These are phyloP conservation scores for Tylopilus sp. DNA, from an alignment of 1,284 basidiomycete species.

Conservation along the genomic window DNA sequence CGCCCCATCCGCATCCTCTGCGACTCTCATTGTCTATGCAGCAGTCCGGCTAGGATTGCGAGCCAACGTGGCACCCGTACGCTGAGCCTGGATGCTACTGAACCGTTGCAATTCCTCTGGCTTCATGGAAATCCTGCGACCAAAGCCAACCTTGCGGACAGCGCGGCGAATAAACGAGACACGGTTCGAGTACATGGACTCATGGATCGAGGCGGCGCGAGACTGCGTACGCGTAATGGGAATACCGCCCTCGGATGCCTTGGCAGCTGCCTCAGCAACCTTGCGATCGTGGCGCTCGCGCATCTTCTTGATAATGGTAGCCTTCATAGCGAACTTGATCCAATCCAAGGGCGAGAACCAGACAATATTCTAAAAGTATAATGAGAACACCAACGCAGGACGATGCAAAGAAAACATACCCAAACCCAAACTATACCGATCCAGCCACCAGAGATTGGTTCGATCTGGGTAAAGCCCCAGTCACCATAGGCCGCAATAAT, in stretches of 20 bases:
- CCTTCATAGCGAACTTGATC: constrained; percentile 96
- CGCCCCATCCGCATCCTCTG: constrained; percentile 20
- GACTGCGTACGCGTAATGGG: constrained; percentile 86
- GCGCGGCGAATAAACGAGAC: constrained; percentile 86
- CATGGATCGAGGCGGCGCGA: constrained; percentile 87
- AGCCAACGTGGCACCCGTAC: constrained; percentile 71
- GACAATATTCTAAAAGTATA: constrained; percentile 67
- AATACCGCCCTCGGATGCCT: constrained; percentile 52
- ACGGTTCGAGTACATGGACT: constrained; percentile 92
- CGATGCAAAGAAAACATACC: constrained; percentile 49
- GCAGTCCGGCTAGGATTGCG: constrained; percentile 68
- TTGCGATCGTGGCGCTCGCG: constrained; percentile 58
- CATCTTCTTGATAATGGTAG: constrained; percentile 82
- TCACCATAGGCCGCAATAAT: constrained; percentile 92
- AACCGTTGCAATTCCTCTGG: constrained; percentile 82
- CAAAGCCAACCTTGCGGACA: constrained; percentile 80
- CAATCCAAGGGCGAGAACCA: constrained; percentile 95
- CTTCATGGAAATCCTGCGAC: constrained; percentile 75
- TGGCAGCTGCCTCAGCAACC: constrained; percentile 37
- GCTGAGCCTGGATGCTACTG: constrained; percentile 79
- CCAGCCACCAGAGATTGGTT: constrained; percentile 84
- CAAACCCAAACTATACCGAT: constrained; percentile 97
- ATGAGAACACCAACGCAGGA: neutral
- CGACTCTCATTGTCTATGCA: constrained; percentile 27
- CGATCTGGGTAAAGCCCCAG: constrained; percentile 87